Base-by-base conservation (phyloP, 495 filamentous ascomycete genomes). In the Endocarpon pusillum region DNA sequence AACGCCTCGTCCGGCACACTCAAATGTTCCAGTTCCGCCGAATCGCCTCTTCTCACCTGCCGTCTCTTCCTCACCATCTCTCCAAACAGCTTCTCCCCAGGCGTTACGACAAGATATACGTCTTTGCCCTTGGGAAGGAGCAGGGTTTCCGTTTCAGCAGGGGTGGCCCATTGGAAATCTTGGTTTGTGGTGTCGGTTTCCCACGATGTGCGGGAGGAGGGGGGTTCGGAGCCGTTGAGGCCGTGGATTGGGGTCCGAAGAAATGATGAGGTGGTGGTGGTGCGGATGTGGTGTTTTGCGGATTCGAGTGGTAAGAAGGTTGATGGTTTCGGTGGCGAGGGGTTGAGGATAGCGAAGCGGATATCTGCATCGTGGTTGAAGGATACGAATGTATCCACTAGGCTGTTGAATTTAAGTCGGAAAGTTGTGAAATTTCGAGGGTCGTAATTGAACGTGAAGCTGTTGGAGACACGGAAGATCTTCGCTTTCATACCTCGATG, bases 391-490 rank as follows among this genome's bases (percentile, higher is more conserved):
- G 48, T 55, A 33, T 55, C 52, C 20, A 46, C 42, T 9, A 33
- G 19, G 2, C 36, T 32, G 19, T 44, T 55, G 25, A 55, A 41
- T 20, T 48, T 49, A 46, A 55, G 50, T 16, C 51, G 48, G 33
- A 55, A 47, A 9, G 51, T 55, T 15, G 49, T 42, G 33, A 55
- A 51, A 37, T 52, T 55, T 23, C 49, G 46, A 2, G 51, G 46
- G 31, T 55, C 51, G 10, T 52, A 47, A 33, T 47, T 48, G 40
- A 50, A 46, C 3, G 46, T 50, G 38, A 45, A 46, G 33, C 42
- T 50, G 10, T 44, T 35, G 16, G 42, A 44, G 16, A 55, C 39
- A 27, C 38, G 42, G 11, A 49, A 34, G 6, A 34, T 12, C 20
- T 42, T 38, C n/a, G n/a, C n/a, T n/a, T n/a, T n/a, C n/a, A n/a